These are phyloP conservation scores for Microcera coccophila DNA, from an alignment of 2,329 filamentous ascomycete genomes.

Conservation along the genomic window DNA sequence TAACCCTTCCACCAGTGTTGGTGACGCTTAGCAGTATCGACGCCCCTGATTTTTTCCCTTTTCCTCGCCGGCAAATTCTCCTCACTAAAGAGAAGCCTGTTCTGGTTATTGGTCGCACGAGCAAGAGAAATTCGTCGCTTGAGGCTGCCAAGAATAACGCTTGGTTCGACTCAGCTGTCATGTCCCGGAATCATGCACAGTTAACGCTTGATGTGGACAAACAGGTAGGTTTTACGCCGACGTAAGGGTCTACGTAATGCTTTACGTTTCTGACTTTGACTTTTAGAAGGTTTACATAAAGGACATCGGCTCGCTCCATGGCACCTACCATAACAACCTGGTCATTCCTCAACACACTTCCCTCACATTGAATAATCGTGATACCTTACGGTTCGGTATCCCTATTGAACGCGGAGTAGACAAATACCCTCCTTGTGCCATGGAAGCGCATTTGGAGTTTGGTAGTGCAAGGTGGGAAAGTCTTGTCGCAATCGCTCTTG, in stretches of 20 bases:
- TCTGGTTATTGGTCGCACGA: constrained; percentile 42
- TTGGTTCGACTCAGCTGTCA: constrained; percentile 68
- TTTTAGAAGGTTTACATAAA: constrained; percentile 42
- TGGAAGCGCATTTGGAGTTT: constrained; percentile 33
- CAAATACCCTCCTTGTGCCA: constrained; percentile 36
- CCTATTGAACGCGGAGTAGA: constrained; percentile 33
- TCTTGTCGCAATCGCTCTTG: neutral
- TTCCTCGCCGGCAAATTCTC: constrained; percentile 28
- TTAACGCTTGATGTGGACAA: constrained; percentile 42
- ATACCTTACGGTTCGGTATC: constrained; percentile 35
- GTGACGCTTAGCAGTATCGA: constrained; percentile 28
- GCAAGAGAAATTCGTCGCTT: constrained; percentile 35
- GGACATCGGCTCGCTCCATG: constrained; percentile 51
- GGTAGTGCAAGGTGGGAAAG: constrained; percentile 23
- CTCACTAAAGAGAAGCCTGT: constrained; percentile 30
- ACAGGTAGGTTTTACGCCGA: constrained; percentile 37
- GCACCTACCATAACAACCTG: constrained; percentile 44
- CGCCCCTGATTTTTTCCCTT: constrained; percentile 15
- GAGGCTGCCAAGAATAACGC: constrained; percentile 50
- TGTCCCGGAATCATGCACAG: constrained; percentile 65
- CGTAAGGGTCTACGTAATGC: neutral
- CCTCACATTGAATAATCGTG: constrained; percentile 24
- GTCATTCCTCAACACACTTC: constrained; percentile 17
- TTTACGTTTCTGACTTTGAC: constrained; percentile 16
- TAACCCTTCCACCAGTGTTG: constrained; percentile 26